Evolutionary conservation across 2,329 filamentous ascomycete species (phyloP).

Genomic region (Dothistroma pini): DNA sequence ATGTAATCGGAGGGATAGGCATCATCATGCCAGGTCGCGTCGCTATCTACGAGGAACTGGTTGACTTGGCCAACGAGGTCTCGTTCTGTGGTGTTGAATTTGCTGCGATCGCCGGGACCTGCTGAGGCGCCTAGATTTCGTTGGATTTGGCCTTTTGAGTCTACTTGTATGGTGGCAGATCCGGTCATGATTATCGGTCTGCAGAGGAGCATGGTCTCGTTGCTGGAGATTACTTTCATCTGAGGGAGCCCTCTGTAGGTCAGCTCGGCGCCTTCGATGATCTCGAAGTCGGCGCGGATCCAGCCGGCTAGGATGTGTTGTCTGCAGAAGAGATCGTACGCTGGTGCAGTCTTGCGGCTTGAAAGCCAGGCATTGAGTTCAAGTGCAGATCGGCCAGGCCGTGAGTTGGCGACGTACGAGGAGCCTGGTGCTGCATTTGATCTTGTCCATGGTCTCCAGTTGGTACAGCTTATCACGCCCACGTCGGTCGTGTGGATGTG

Average conservation of each 20-base stretch:
- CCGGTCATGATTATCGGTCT: constrained; percentile 34
- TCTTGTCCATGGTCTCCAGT: constrained; percentile 2
- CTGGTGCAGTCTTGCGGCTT: neutral
- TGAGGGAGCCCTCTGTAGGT: neutral
- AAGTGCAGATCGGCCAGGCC: constrained; percentile 7
- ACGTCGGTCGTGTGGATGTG: neutral
- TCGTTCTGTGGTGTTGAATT: constrained; percentile 3
- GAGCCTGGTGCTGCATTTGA: neutral
- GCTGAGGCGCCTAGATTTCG: neutral
- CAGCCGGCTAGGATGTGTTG: constrained; percentile 30
- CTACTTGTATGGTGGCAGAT: constrained; percentile 36
- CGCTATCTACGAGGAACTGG: constrained; percentile 17
- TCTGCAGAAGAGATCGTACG: constrained; percentile 20
- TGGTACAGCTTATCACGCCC: neutral
- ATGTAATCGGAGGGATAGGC: constrained; percentile 44
- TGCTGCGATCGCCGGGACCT: neutral
- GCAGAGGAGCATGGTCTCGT: constrained; percentile 37
- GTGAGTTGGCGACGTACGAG: neutral
- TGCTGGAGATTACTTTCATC: constrained; percentile 5
- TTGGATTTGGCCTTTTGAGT: constrained; percentile 32
- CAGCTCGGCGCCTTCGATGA: constrained; percentile 5
- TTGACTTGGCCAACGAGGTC: constrained; percentile 20
- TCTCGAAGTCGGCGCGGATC: constrained; percentile 24
- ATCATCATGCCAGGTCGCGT: constrained; percentile 48
- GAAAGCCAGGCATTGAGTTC: constrained; percentile 12